phyloP scores from a whole-genome alignment of 2,329 filamentous ascomycete species.

The Colletotrichum sp. region DNA sequence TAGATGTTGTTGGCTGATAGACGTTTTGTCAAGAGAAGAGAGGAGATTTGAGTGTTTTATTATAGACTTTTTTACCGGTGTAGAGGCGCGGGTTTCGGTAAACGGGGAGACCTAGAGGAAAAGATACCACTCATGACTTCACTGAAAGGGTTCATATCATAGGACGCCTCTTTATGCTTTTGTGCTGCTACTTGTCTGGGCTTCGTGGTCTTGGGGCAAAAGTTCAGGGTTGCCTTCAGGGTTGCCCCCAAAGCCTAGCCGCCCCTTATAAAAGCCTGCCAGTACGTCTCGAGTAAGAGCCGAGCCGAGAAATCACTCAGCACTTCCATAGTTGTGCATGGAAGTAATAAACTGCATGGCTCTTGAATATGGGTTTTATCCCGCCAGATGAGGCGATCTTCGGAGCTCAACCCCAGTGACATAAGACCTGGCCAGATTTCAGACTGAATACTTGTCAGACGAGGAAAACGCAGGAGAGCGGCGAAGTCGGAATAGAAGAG shows the following conservation, averaged over 20 bases:
- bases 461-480: not conserved
- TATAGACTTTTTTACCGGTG: not conserved
- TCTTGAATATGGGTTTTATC: not conserved
- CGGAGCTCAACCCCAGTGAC: fast-evolving
- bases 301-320: no score
- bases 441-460: not conserved
- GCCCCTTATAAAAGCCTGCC: not conserved
- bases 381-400: fast-evolving
- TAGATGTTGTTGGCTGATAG: not conserved
- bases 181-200: not conserved
- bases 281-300: fast-evolving
- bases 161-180: fast-evolving
- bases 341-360: no score
- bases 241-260: not conserved
- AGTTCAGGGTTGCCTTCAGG: not conserved
- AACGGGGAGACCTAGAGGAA: not conserved
- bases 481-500: fast-evolving
- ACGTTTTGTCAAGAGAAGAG: not conserved
- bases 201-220: fast-evolving
- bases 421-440: fast-evolving
- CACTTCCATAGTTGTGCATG: no score
- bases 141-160: not conserved
- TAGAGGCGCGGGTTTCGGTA: not conserved
- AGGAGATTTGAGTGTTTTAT: not conserved
- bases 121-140: not conserved